Conservation (phyloP, 202 grass and related monocot species). For the Bolboschoenoplectus hybrid region DNA sequence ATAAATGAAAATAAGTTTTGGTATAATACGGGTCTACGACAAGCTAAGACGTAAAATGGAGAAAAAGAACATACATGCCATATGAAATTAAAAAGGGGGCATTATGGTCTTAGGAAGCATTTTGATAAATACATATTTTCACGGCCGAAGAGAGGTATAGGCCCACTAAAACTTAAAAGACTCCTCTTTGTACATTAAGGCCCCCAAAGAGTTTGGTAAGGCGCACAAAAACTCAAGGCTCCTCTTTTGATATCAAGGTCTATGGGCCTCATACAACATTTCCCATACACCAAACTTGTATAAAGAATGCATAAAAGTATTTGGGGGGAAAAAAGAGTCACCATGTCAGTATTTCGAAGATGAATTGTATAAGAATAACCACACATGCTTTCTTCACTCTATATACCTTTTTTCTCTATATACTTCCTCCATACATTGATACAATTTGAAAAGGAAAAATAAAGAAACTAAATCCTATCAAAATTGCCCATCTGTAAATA, state of each 20-base stretch:
- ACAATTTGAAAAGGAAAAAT: constrained; percentile 7
- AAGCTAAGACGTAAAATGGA: too few relatives aligned
- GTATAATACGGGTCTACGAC: too few relatives aligned
- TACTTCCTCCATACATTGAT: constrained; percentile 16
- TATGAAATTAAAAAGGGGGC: too few relatives aligned
- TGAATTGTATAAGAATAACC: constrained; percentile 20
- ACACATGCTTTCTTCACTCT: constrained; percentile 12
- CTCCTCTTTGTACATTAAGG: too few relatives aligned
- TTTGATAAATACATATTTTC: too few relatives aligned
- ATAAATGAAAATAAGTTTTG: too few relatives aligned
- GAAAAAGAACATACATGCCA: too few relatives aligned
- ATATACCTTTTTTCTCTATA: constrained; percentile 30
- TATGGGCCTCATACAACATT: constrained; percentile 2
- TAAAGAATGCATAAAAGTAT: neutral
- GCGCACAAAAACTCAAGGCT: neutral
- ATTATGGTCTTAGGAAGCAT: too few relatives aligned
- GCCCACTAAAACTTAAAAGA: neutral
- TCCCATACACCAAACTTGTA: neutral
- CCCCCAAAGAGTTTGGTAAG: neutral
- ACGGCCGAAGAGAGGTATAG: neutral
- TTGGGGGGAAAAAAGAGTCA: neutral
- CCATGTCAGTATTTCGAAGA: neutral
- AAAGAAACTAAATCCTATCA: constrained; percentile 8
- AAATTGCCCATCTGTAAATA: constrained; percentile 34
- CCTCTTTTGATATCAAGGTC: neutral